Evolutionary conservation across 2,329 filamentous ascomycete genomes (phyloP).

Genomic region (Diplodia intermedia): DNA sequence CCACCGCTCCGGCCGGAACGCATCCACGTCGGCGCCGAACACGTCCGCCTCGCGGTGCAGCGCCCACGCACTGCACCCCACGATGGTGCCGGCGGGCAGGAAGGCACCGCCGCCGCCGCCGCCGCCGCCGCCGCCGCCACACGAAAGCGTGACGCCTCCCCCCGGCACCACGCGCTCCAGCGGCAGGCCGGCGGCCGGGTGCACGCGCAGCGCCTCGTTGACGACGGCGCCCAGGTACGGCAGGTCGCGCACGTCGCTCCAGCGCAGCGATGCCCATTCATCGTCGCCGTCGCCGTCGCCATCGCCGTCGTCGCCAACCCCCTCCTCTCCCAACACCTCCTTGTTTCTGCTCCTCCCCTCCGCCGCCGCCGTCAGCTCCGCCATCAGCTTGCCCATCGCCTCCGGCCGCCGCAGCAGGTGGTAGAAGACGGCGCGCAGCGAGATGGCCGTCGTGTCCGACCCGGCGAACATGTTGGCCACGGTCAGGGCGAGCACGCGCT

Average conservation of each 20-base stretch:
- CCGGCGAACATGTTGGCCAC: slow-evolving; percentile 23
- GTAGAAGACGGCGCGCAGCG: slow-evolving; percentile 49
- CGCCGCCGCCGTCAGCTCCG: slow-evolving; percentile 39
- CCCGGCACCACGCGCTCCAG: slow-evolving; percentile 60
- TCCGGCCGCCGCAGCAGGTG: slow-evolving; percentile 42
- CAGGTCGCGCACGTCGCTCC: slow-evolving; percentile 17
- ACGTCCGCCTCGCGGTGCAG: slow-evolving; percentile 14
- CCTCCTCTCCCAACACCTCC: slow-evolving; percentile 34
- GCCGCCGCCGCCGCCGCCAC: too few species aligned
- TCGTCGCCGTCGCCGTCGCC: slow-evolving; percentile 39
- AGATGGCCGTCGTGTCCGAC: slow-evolving; percentile 35
- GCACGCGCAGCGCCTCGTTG: slow-evolving; percentile 59
- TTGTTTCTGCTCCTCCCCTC: slow-evolving; percentile 39
- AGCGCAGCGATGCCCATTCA: slow-evolving; percentile 34
- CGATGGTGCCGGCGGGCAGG: slow-evolving; percentile 17
- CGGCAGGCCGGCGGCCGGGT: slow-evolving; percentile 57
- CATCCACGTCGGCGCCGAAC: slow-evolving; percentile 16
- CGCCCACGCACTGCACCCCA: slow-evolving; percentile 29
- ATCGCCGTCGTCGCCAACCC: slow-evolving; percentile 43
- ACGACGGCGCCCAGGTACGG: slow-evolving; percentile 61
- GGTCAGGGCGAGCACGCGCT: slow-evolving; percentile 10
- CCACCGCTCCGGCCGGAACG: slow-evolving; percentile 29
- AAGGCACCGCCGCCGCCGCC: slow-evolving; percentile 14
- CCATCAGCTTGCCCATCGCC: slow-evolving; percentile 37
- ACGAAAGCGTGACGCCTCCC: slow-evolving; percentile 41